Conservation (phyloP, 805 yeast species). For the Candida orba region DNA sequence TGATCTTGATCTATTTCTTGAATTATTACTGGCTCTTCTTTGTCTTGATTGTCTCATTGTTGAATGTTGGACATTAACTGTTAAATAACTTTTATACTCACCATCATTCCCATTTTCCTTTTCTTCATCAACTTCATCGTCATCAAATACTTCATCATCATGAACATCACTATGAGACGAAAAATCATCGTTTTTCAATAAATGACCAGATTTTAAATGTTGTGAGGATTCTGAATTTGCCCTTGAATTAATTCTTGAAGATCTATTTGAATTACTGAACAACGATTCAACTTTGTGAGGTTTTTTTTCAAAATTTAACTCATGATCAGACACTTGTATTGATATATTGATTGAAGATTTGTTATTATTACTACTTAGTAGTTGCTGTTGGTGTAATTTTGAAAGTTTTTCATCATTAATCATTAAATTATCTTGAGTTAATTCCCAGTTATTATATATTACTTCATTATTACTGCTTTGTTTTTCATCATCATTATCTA, state of each 20-base stretch:
- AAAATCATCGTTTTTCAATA: background rate
- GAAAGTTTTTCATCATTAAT: slow-evolving; percentile 2
- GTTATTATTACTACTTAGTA: background rate
- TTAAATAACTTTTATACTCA: background rate
- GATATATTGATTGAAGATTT: slow-evolving; percentile 21
- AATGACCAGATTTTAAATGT: slow-evolving; percentile 18
- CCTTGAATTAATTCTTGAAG: slow-evolving; percentile 23
- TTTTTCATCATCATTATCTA: background rate
- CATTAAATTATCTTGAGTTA: slow-evolving; percentile 19
- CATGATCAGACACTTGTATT: slow-evolving; percentile 32
- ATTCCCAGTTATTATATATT: slow-evolving; percentile 8
- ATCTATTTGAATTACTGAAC: slow-evolving; percentile 36
- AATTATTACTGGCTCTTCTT: slow-evolving; percentile 33
- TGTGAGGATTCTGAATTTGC: slow-evolving; percentile 25
- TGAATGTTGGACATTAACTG: slow-evolving; percentile 7
- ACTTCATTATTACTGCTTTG: background rate
- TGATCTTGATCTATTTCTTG: slow-evolving; percentile 28
- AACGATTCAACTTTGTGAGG: slow-evolving; percentile 34
- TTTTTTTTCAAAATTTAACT: slow-evolving; percentile 27
- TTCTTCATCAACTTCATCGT: background rate
- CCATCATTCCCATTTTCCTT: background rate
- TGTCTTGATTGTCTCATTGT: slow-evolving; percentile 25
- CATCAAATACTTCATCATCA: background rate
- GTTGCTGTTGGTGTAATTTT: slow-evolving; percentile 1
- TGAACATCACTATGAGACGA: slow-evolving; percentile 3